Base-by-base conservation (phyloP, 495 filamentous ascomycete species). In the Penicillium manginii region DNA sequence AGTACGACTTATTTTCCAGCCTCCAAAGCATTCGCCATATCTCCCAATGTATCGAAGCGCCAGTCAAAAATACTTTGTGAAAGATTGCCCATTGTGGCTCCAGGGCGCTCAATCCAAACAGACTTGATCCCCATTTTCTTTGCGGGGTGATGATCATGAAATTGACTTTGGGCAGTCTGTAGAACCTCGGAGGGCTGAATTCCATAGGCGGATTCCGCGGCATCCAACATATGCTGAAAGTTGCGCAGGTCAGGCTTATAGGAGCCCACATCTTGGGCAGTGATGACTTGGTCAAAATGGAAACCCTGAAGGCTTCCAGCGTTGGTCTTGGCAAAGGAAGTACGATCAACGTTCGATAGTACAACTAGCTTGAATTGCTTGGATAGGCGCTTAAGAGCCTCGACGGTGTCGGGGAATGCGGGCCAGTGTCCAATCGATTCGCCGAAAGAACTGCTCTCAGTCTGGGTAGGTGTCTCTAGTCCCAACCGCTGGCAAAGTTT, bases 11-110 rank as follows among this genome's bases (percentile, higher is more conserved):
- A 37, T 2, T 3, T 37, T 37, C 33, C 33, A 1, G 33, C 63
- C 62, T 88, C 87, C 29, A 91, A 84, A 50, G 85, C 84, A 61
- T 85, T 84, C n/a, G 88, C 90, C 80, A 93, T 85, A 52, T 89
- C 86, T 14, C 81, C 86, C 59, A 96, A 62, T 4, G 78, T 89
- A 54, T 81, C 77, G 67, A 90, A 92, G 61, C 62, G 67, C 83
- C 83, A 85, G 56, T 79, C 77, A 71, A 65, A 87, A 5, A 83
- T 71, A 54, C 75, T 75, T 42, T 78, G 72, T 21, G 59, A 76
- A 62, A 65, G 60, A 65, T 66, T 81, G 63, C 73, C 77, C 66
- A 68, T 78, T 57, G 60, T 76, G 17, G 70, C 69, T 9, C 73
- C 76, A 23, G 64, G 78, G 56, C 91, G 72, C 62, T 80, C 82